Evolutionary conservation across 345 rosid species (phyloP), one percentile per base, ranked within the genome.

Genomic region (Citrus glauca): DNA sequence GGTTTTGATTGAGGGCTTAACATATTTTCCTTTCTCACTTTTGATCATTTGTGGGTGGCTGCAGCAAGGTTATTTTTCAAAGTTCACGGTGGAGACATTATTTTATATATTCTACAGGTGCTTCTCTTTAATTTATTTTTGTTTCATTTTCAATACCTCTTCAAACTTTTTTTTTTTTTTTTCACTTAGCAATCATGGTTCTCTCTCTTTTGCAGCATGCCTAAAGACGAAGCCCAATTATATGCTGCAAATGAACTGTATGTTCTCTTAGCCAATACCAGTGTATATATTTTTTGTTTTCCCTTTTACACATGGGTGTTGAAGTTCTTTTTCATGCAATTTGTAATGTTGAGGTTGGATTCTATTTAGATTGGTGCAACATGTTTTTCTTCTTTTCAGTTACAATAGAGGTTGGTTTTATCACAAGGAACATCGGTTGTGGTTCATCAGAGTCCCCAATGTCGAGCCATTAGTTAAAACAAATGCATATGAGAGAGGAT

Each of bases 221-320:
- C 99, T 17, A 94, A 88, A 88, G 99, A 97, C 28, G 99, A 94
- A 84, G 98, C 95, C 62, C 99, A 97, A 74, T 80, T 97, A 70
- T 81, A 84, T 72, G 99, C 99, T 45, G 97, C 99, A 56, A 89
- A 91, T 75, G 98, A 94, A 91, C 98, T 97, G 98, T 93, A 90
- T 74, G 98, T 74, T 81, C 76, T 72, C 82, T 66, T 61, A 45
- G 17, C 79, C 42, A 5, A 25, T 28, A 9, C 27, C 3, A 10
- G 20, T 72, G 22, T 28, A 6, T 37, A 27, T 57, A 33, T 33
- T 42, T 22, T 78, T 66, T 25, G 3, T 57, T 63, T 64, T 17
- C 66, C n/a, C 19, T 69, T 53, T 48, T 11, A n/a, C 50, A 9
- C 20, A 5, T 33, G 40, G 38, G 22, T 45, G 6, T 25, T 60